Evolutionary conservation across 495 filamentous ascomycete genomes (phyloP), one percentile per base, ranked within the genome.

Genomic region (Neurospora intermedia): DNA sequence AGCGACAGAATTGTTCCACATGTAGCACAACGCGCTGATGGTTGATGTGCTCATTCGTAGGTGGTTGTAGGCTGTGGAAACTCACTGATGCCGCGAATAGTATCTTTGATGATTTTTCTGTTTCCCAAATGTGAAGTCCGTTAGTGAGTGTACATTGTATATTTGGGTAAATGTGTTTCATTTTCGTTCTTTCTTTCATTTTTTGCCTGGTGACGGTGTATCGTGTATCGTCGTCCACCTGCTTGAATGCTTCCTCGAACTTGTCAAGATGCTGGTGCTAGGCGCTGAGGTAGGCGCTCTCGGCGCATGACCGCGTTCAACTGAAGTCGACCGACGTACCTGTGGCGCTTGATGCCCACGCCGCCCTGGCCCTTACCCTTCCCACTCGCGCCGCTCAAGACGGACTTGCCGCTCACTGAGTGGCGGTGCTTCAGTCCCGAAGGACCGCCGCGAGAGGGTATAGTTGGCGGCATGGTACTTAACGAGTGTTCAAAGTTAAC

Each of bases 21-120:
- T 59, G n/a, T 23, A 20, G 27, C 20, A 27, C 46, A 54, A 54
- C 46, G 46, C 46, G 46, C 20, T 54, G n/a, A 48, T 23, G 46
- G 20, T 54, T 54, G 46, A 54, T 23, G 46, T 54, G 46, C 46
- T 54, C 4, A 15, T 13, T 23, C 46, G 46, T 23, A 13, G 5
- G 23, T 54, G 46, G 11, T 54, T 54, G 46, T 39, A 39, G 23
- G 7, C 27, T 62, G 54, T 35, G 15, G 15, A 40, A 71, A 84
- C 90, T 81, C 82, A 92, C 90, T 92, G 43, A 93, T 87, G 0
- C 89, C 91, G 1, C 79, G 74, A 18, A 93, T 87, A 0, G 84
- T 87, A 70, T 93, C 91, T n/a, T 83, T 86, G 0, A 87, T 74
- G 0, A 90, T 80, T 72, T 90, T 91, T 0, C 91, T 89, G 74